Conservation (phyloP, 2,329 filamentous ascomycete species). For the Diaporthe citriasiana region DNA sequence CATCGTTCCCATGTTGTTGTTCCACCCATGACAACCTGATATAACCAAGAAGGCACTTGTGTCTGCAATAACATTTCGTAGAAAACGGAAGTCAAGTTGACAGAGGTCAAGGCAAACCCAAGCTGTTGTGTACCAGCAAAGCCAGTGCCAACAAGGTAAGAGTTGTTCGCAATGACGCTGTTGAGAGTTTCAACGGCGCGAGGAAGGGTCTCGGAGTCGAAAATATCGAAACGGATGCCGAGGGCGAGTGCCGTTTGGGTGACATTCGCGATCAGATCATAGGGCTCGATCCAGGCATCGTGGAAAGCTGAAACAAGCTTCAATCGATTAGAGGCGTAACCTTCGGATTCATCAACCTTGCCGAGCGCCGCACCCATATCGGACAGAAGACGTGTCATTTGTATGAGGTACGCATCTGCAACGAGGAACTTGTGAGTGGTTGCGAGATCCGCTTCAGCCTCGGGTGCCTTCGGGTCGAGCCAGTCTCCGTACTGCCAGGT, state of each 20-base stretch:
- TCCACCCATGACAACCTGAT: conserved; percentile 25
- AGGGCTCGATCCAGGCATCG: conserved; percentile 15
- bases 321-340: not conserved
- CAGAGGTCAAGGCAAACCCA: conserved; percentile 42
- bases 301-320: conserved; percentile 3
- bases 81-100: conserved; percentile 9
- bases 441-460: not conserved
- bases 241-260: conserved; percentile 18
- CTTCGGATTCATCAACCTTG: not conserved
- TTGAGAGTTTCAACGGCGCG: conserved; percentile 18
- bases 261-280: conserved; percentile 20
- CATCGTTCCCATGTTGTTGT: conserved; percentile 31
- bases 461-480: conserved; percentile 51
- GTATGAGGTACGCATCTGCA: conserved; percentile 22
- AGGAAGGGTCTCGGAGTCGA: conserved; percentile 2
- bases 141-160: conserved; percentile 44
- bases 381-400: conserved; percentile 25
- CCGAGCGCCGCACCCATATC: conserved; percentile 8
- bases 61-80: conserved; percentile 31
- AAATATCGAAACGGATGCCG: conserved; percentile 20
- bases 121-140: conserved; percentile 46
- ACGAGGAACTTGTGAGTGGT: conserved; percentile 22
- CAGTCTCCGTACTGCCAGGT: conserved; percentile 50
- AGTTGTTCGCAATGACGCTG: conserved; percentile 12
- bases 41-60: conserved; percentile 29